These are phyloP conservation scores for Russula compacta DNA, from an alignment of 768 basidiomycete genomes.

Conservation along the genomic window DNA sequence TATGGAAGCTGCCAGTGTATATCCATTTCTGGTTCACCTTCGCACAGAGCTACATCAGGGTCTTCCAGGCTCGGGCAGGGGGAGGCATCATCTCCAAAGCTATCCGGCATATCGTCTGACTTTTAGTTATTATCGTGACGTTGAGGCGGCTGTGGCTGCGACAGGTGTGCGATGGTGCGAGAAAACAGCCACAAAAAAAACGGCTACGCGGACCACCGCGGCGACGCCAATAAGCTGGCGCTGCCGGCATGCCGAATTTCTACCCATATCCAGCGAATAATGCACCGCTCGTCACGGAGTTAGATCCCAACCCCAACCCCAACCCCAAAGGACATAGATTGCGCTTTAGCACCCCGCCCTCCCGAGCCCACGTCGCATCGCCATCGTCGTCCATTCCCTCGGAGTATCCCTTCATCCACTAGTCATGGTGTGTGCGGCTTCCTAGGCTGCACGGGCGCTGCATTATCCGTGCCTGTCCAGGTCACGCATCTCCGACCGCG, in stretches of 20 bases:
- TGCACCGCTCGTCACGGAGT: conserved; percentile 11
- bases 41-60: neutral
- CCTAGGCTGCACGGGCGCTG: neutral
- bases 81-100: neutral
- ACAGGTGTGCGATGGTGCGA: neutral
- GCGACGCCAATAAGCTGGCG: neutral
- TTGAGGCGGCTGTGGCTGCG: neutral
- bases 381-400: neutral
- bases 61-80: neutral
- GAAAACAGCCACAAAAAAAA: neutral
- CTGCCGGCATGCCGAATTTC: conserved; percentile 16
- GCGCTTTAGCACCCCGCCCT: neutral
- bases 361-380: neutral
- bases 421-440: neutral
- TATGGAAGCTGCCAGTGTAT: conserved; percentile 17
- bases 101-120: neutral
- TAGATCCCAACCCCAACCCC: neutral
- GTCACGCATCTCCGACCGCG: conserved; percentile 5
- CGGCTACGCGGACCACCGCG: neutral
- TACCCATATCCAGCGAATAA: conserved; percentile 16
- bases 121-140: neutral
- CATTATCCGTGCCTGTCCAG: neutral
- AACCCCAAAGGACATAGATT: neutral
- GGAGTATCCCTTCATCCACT: neutral
- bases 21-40: conserved; percentile 10